Conservation (phyloP, 1,139 yeast genomes). For the Lodderomyces jiufengensis region DNA sequence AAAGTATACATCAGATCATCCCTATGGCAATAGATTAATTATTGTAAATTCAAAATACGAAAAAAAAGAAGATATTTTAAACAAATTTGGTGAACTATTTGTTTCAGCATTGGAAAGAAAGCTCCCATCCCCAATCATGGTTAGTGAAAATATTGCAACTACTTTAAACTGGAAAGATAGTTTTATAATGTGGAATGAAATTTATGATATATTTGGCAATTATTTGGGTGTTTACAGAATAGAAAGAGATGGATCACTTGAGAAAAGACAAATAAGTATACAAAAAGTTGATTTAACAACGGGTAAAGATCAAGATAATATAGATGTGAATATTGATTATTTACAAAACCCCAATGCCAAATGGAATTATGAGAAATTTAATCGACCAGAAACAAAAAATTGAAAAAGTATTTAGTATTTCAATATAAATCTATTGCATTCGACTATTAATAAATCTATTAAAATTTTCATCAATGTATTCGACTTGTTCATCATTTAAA, state of each 20-base stretch:
- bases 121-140: conserved; percentile 26
- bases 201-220: conserved; percentile 33
- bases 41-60: conserved; percentile 24
- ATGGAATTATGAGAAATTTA: conserved; percentile 28
- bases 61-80: conserved; percentile 16
- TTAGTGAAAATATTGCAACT: conserved; percentile 13
- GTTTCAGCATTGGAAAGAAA: conserved; percentile 23
- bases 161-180: conserved; percentile 31
- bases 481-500: conserved; percentile 5
- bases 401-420: no score
- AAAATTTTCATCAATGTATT: conserved; percentile 11
- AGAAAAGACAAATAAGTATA: conserved; percentile 16
- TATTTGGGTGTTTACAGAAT: conserved; percentile 25
- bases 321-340: conserved; percentile 17
- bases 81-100: conserved; percentile 20
- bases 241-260: conserved; percentile 20
- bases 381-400: conserved; percentile 6
- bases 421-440: not conserved
- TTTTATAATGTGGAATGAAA: conserved; percentile 36
- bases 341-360: conserved; percentile 21
- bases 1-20: conserved; percentile 12
- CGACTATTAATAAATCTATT: conserved; percentile 1
- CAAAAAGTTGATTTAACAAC: conserved; percentile 31
- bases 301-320: conserved; percentile 32
- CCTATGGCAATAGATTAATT: conserved; percentile 24